Base-by-base conservation (phyloP, 139 green algal species). In the Axilococcus clingmanii region DNA sequence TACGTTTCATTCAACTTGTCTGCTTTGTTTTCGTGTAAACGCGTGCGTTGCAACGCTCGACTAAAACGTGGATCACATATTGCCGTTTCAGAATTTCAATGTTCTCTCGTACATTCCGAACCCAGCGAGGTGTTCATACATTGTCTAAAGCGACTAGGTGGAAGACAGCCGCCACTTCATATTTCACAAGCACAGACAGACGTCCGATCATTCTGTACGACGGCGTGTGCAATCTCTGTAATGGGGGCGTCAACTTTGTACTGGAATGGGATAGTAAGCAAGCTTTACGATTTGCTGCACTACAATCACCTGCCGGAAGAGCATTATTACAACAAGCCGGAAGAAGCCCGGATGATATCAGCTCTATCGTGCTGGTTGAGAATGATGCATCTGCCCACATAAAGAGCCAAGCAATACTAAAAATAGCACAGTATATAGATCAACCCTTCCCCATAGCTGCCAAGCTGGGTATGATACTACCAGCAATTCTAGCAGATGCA, bases 221-320 rank as follows among this genome's bases (percentile, higher is more conserved):
- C 40, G 82, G 82, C 1, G 78, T 90, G 0, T 91, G 84, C 72
- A 88, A 87, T 52, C 43, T 93, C 54, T 91, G 83, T 75, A 89
- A 90, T 48, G 48, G 58, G 17, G 84, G 80, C 27, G 85, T 94
- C 1, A 87, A 94, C 67, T 70, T 85, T 17, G 71, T 86, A 44
- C 58, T 94, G 20, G 68, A 83, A 22, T 66, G 54, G 49, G 85
- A 94, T 52, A 36, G 57, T 5, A 36, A 47, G 4, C 68, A 45
- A 2, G 48, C 28, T 4, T 85, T 79, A 46, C 57, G 85, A 1
- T 54, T 94, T 12, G 80, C 78, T 4, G 80, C 85, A 2, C 65
- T 94, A 52, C 85, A 94, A 55, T 86, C 72, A 40, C 40, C 42
- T 3, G 63, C 72, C 8, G 83, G 83, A 1, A 45, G 57, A 14